Percentiles rank a stretch among this genome's conserved stretches.
Conservation (phyloP, 257 asterid genomes). For the Solanum appendiculatum region DNA sequence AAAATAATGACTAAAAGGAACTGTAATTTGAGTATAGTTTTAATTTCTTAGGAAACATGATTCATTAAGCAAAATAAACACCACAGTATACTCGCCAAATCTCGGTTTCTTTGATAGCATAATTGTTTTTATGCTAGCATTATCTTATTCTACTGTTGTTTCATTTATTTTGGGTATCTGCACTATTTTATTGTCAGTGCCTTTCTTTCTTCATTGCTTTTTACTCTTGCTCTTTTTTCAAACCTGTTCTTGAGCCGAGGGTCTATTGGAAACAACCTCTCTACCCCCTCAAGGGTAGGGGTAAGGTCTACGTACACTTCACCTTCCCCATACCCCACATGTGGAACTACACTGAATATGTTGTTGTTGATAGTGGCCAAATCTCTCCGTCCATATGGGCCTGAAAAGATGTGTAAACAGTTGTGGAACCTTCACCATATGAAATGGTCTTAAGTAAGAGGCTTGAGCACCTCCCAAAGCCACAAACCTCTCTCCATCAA, state of each 20-base stretch:
- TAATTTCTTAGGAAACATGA: not conserved
- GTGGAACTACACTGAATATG: not conserved
- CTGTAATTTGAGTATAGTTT: not conserved
- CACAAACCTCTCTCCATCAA: not conserved
- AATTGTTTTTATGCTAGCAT: not conserved
- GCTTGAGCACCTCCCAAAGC: not conserved
- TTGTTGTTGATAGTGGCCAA: not conserved
- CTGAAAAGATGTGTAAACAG: not conserved
- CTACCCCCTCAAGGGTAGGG: not conserved
- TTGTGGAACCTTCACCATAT: not conserved
- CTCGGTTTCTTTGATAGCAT: not conserved
- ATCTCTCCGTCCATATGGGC: not conserved
- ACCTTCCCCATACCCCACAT: accelerated
- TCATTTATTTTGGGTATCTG: not conserved
- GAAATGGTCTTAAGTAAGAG: not conserved
- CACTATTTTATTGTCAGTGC: not conserved
- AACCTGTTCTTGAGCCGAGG: accelerated
- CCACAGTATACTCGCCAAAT: not conserved
- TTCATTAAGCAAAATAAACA: not conserved
- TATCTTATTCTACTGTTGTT: not conserved
- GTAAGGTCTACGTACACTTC: not conserved
- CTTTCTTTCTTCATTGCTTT: not conserved
- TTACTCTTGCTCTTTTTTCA: no score
- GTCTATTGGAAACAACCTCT: not conserved
- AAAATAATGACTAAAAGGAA: not conserved